Evolutionary conservation across 2,329 filamentous ascomycete genomes (phyloP).

Genomic region (Diaporthe humulicola): DNA sequence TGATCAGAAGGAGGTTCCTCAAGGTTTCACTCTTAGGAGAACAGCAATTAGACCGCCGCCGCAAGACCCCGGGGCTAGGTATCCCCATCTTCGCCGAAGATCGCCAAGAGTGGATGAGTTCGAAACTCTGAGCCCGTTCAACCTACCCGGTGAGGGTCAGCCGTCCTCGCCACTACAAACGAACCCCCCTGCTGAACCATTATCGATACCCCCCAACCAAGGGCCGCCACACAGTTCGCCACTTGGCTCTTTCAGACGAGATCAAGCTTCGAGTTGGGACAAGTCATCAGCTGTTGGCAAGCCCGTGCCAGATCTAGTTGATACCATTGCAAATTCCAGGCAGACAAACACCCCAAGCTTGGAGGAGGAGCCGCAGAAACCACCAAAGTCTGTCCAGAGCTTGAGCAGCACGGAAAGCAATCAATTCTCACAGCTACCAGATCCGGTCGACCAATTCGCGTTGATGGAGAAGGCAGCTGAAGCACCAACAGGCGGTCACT

Average conservation of each 20-base stretch:
- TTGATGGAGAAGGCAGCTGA: constrained; percentile 1
- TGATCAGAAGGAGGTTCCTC: background rate
- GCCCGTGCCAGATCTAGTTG: background rate
- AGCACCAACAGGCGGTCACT: background rate
- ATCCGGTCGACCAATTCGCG: constrained; percentile 1
- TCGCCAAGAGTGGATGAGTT: constrained; percentile 30
- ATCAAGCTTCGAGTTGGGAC: constrained; percentile 7
- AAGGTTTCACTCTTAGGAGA: background rate
- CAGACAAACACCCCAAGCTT: background rate
- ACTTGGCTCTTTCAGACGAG: background rate
- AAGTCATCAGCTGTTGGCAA: background rate
- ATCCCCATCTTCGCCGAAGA: constrained; percentile 30
- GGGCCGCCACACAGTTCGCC: background rate
- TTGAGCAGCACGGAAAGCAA: too few relatives aligned
- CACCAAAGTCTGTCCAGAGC: background rate
- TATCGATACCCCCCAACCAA: background rate
- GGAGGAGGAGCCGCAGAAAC: background rate
- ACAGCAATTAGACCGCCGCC: background rate
- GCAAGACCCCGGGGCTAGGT: constrained; percentile 13
- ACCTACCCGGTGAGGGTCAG: constrained; percentile 18
- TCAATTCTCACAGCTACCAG: background rate
- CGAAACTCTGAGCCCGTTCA: constrained; percentile 38
- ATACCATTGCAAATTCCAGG: background rate
- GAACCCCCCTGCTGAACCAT: background rate
- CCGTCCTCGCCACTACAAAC: background rate